phyloP scores from a whole-genome alignment of 306 rosid species.

The Benincasa hispida region DNA sequence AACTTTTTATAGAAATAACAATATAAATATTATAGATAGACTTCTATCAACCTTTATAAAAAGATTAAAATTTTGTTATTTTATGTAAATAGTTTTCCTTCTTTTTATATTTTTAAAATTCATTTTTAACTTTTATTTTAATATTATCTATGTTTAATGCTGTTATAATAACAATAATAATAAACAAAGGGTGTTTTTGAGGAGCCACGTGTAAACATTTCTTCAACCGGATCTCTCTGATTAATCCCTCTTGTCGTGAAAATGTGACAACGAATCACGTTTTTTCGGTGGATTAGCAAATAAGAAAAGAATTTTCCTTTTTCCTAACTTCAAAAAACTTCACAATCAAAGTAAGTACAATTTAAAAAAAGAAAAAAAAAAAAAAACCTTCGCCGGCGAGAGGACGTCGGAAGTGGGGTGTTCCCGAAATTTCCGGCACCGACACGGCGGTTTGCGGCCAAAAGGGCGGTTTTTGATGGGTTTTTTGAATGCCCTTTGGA shows the following conservation, averaged over 20 bases:
- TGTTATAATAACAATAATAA: too few species aligned
- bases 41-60: too few species aligned
- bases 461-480: slow-evolving; percentile 31
- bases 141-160: too few species aligned
- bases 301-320: not conserved
- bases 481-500: slow-evolving; percentile 45
- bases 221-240: not conserved
- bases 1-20: too few species aligned
- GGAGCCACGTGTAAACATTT: not conserved
- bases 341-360: not conserved
- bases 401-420: not conserved
- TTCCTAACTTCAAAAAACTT: not conserved
- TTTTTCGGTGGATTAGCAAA: not conserved
- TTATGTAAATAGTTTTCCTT: too few species aligned
- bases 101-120: too few species aligned
- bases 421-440: not conserved
- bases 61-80: too few species aligned
- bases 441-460: not conserved
- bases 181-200: too few species aligned
- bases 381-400: not conserved
- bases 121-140: too few species aligned
- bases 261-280: not conserved
- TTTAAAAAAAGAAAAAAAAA: not conserved
- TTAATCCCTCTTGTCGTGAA: not conserved
- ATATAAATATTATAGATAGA: too few species aligned